Conservation (phyloP, 352 stramenopile genomes). For the Phytophthora melonis region DNA sequence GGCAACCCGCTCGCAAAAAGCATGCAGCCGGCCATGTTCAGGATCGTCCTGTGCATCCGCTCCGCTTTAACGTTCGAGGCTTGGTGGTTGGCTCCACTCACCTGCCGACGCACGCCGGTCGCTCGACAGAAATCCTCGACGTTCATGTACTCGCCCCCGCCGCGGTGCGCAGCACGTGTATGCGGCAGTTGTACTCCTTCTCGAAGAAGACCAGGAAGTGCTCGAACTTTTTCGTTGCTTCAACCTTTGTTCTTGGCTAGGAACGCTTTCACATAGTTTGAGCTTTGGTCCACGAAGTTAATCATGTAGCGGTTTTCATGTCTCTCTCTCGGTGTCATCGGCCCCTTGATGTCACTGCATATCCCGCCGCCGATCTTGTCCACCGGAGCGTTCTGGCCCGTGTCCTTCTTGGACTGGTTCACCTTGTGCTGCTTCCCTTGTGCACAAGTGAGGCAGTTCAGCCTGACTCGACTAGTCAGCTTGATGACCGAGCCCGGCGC, state of each 20-base stretch:
- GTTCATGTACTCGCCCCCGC: background rate
- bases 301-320: slow-evolving; percentile 23
- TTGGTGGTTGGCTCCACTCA: slow-evolving; percentile 12
- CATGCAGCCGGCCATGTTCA: slow-evolving; percentile 19
- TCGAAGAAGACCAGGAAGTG: background rate
- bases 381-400: slow-evolving; percentile 11
- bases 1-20: slow-evolving; percentile 32
- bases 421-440: slow-evolving; percentile 9
- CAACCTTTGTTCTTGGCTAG: background rate
- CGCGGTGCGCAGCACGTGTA: background rate
- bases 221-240: background rate
- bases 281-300: slow-evolving; percentile 17
- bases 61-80: slow-evolving; percentile 27
- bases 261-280: background rate
- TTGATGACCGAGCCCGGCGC: background rate
- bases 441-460: slow-evolving; percentile 15
- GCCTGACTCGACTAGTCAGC: background rate
- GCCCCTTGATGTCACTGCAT: slow-evolving; percentile 13
- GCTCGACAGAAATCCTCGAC: background rate
- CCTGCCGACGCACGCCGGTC: background rate
- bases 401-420: slow-evolving; percentile 7
- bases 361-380: slow-evolving; percentile 17
- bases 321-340: slow-evolving; percentile 7
- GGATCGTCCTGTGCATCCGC: too few species aligned
- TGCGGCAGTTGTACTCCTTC: background rate